Evolutionary conservation across 1,284 basidiomycete species (phyloP), one percentile per base, ranked within the genome.

Genomic region (Porodaedalea pini): DNA sequence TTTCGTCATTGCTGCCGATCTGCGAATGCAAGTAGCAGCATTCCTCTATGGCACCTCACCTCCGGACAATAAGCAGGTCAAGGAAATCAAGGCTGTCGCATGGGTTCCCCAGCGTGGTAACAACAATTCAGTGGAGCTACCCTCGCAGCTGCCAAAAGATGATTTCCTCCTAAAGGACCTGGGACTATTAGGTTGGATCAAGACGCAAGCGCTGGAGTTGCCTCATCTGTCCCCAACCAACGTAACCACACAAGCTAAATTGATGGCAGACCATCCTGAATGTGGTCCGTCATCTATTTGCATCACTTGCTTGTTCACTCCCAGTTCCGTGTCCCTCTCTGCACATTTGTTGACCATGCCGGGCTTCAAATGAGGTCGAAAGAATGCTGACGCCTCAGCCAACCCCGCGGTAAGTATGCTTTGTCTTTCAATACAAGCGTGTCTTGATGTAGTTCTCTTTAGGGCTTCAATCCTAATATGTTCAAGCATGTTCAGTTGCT

Each of bases 361-460:
- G 53, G 97, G 97, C 15, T 99, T 99, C 71, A 97, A 99, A 70
- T 99, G 96, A 96, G 96, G 96, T 43, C 80, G 97, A 63, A 98
- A 98, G 78, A 94, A 94, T 66, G 73, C 79, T 63, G 93, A 94
- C 68, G 89, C 81, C 44, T 89, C 90, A n/a, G 81, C 87, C 48
- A 92, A 92, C 65, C 89, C 92, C 65, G 78, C 85, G 3, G 82
- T 83, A 65, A 65, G 78, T 71, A 21, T 10, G 1, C 59, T 64
- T 40, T 56, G n/a, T 29, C 47, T 31, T n/a, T 44, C 27, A 59
- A 31, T 48, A 11, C 31, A 51, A 47, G 25, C 36, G 31, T 55
- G 51, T 65, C 47, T 57, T 70, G 8, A 67, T 58, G 34, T 50
- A 58, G 19, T 60, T 32, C 29, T 53, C 8, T 54, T 27, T 57